Conservation (phyloP, 2,329 filamentous ascomycete species). For the Neonectria sp. region DNA sequence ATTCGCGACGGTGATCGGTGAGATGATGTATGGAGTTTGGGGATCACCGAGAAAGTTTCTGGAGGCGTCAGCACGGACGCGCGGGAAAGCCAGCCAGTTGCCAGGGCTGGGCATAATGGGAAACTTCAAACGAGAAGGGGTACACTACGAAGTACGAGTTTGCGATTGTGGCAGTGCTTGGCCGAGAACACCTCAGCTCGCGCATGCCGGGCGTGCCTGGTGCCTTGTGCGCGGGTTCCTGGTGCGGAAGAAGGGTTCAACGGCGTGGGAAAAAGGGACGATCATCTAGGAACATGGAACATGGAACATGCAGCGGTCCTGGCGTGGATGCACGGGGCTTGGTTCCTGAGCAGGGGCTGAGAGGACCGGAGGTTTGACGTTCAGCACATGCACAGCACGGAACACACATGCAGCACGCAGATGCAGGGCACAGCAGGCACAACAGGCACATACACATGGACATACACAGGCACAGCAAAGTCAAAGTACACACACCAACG, state of each 20-base stretch:
- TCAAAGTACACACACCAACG: conserved; percentile 24
- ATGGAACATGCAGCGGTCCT: conserved; percentile 10
- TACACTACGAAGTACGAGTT: conserved; percentile 19
- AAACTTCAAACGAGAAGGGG: conserved; percentile 18
- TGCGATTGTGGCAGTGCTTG: conserved; percentile 45
- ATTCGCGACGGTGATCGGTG: not conserved
- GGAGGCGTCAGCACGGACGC: conserved; percentile 16
- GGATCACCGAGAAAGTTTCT: conserved; percentile 1
- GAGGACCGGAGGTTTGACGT: conserved; percentile 30
- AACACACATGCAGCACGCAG: conserved; percentile 6
- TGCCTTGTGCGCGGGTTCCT: conserved; percentile 7
- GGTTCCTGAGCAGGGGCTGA: conserved; percentile 16
- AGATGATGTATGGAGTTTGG: conserved; percentile 15
- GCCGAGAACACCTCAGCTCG: conserved; percentile 40
- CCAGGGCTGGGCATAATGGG: conserved; percentile 2
- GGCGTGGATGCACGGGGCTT: conserved; percentile 16
- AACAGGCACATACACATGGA: conserved; percentile 16
- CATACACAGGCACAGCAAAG: not conserved
- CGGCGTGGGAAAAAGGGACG: conserved; percentile 5
- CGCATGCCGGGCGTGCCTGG: conserved; percentile 6
- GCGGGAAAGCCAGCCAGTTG: not conserved
- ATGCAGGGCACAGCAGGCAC: not conserved
- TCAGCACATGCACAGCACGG: conserved; percentile 29
- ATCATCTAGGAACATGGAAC: conserved; percentile 14
- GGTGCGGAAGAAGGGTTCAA: conserved; percentile 4